Base-by-base conservation (phyloP, 768 basidiomycete species). In the Exsudoporus frostii region DNA sequence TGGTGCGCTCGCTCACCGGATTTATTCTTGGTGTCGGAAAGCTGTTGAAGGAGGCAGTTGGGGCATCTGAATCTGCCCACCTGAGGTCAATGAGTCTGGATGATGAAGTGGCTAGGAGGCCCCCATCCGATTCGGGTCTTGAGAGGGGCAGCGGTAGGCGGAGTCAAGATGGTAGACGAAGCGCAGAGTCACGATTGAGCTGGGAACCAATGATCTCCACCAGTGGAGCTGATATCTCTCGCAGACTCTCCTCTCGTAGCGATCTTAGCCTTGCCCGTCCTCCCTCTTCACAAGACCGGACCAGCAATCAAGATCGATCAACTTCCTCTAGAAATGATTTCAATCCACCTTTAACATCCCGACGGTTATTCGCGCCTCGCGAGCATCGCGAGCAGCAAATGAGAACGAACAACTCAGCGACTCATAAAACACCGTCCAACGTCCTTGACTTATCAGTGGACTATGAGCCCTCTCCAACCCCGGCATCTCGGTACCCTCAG, bases 21-120 rank as follows among this genome's bases (percentile, higher is more conserved):
- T 81, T 92, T 53, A 68, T 92, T 58, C 71, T 92, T n/a, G 85
- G 86, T 30, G 76, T 87, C 7, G 89, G 91, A 30, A 81, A 80
- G 66, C 75, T 86, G 11, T 66, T 91, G 53, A 77, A 82, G 54
- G 90, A 91, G 48, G 67, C 76, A 22, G 69, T 66, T 24, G 67
- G 64, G 17, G 51, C 69, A 46, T 39, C 69, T 40, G 62, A 67
- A 50, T 63, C 67, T 11, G 72, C 70, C 20, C 73, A 72, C 45
- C 64, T 76, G 38, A 81, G 82, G 53, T 80, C 79, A 44, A 66
- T 76, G 34, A 86, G 83, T 67, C 60, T 85, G 36, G 80, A 80
- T 53, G 81, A 82, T 19, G 82, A 81, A 29, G 63, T 66, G 11
- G 50, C 72, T 30, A 67, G 70, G 45, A 61, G 73, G 51, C 52